These are phyloP conservation scores for Gossypium lobatum DNA, from an alignment of 441 rosid genomes.

Conservation along the genomic window DNA sequence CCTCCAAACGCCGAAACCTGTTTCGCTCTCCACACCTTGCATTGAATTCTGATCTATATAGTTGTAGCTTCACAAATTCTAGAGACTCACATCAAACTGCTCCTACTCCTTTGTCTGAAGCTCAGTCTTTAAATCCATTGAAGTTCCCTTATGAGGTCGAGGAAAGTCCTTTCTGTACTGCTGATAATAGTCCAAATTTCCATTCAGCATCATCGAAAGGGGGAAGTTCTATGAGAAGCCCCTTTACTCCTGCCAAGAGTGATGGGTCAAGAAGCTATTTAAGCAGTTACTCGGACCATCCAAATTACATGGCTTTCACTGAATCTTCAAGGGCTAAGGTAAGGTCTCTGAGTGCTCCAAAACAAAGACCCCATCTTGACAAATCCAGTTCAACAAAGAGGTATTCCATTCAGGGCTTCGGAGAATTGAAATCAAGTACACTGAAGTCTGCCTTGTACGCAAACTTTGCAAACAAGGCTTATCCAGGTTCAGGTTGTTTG, in stretches of 20 bases:
- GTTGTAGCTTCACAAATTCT: constrained; percentile 37
- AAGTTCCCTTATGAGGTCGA: constrained; percentile 39
- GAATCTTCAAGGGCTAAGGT: constrained; percentile 80
- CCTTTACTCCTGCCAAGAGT: constrained; percentile 64
- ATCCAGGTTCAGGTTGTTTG: constrained; percentile 90
- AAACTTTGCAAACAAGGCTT: constrained; percentile 64
- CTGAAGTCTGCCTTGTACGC: constrained; percentile 50
- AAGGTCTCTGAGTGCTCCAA: constrained; percentile 80
- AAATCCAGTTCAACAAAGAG: constrained; percentile 60
- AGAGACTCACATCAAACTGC: constrained; percentile 44
- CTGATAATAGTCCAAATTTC: constrained; percentile 69
- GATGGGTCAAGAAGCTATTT: constrained; percentile 49
- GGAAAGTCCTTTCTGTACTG: constrained; percentile 48
- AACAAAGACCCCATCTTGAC: constrained; percentile 65
- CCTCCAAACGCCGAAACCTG: constrained; percentile 41
- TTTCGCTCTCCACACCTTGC: constrained; percentile 39
- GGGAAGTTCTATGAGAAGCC: constrained; percentile 43
- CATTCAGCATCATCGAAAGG: constrained; percentile 62
- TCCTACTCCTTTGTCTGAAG: constrained; percentile 53
- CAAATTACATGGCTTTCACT: constrained; percentile 88
- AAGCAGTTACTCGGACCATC: constrained; percentile 52
- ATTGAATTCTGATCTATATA: constrained; percentile 31
- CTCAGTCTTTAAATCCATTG: constrained; percentile 41
- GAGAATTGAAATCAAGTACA: constrained; percentile 39
- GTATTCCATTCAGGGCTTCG: constrained; percentile 37